Evolutionary conservation across 2,329 filamentous ascomycete genomes (phyloP).

Genomic region (Raffaelea deltoideospora): DNA sequence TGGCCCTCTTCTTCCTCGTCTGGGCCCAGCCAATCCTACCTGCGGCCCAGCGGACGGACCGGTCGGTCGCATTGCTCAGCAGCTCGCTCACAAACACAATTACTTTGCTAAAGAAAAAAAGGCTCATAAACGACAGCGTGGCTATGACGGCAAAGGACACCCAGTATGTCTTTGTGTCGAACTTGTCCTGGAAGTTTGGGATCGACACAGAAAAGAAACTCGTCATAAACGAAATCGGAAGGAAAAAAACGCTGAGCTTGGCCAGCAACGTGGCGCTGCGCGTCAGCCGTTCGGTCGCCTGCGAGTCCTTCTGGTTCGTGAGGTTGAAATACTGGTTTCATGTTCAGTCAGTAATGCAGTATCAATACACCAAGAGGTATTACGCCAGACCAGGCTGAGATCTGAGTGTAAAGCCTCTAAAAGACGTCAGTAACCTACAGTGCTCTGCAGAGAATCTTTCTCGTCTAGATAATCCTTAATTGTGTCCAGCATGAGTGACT

Average conservation of each 20-base stretch:
- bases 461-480: conserved; percentile 50
- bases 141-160: conserved; percentile 49
- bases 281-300: conserved; percentile 55
- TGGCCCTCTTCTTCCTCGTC: too few species aligned
- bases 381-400: too few species aligned
- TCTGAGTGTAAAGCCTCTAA: too few species aligned
- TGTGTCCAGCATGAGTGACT: conserved; percentile 44
- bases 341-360: too few species aligned
- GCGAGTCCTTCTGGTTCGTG: conserved; percentile 60
- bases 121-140: conserved; percentile 37
- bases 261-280: conserved; percentile 57
- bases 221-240: conserved; percentile 61
- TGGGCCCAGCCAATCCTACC: too few species aligned
- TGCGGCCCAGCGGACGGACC: too few species aligned
- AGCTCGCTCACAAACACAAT: conserved; percentile 32
- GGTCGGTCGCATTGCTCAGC: too few species aligned
- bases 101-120: conserved; percentile 37
- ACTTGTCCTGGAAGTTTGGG: conserved; percentile 35
- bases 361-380: too few species aligned
- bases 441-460: conserved; percentile 53
- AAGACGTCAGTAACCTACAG: conserved; percentile 28
- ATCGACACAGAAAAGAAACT: conserved; percentile 59
- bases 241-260: conserved; percentile 61
- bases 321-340: conserved; percentile 55
- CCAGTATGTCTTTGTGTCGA: conserved; percentile 52